These are phyloP conservation scores for Pleurotus eryngii DNA, from an alignment of 768 basidiomycete species.

Conservation along the genomic window DNA sequence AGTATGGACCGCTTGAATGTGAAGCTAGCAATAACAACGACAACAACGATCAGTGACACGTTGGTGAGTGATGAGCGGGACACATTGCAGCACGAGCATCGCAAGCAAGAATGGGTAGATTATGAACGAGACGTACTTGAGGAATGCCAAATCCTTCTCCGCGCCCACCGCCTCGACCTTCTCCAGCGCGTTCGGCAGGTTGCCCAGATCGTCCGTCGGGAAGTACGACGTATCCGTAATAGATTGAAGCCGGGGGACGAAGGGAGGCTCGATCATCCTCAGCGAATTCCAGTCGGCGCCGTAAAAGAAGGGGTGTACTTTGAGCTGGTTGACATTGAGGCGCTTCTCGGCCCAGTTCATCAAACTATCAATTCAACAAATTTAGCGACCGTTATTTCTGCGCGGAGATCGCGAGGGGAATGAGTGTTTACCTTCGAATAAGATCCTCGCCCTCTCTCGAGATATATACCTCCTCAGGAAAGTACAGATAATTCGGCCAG, in stretches of 20 bases:
- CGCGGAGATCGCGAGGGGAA: slow-evolving; percentile 10
- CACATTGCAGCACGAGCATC: no score
- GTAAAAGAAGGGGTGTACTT: slow-evolving; percentile 89
- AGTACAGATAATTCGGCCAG: slow-evolving; percentile 87
- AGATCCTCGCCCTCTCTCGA: slow-evolving; percentile 90
- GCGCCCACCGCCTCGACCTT: slow-evolving; percentile 58
- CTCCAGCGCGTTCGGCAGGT: slow-evolving; percentile 59
- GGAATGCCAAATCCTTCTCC: slow-evolving; percentile 67
- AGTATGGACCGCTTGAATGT: slow-evolving; percentile 72
- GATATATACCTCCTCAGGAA: slow-evolving; percentile 94
- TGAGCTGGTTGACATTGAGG: slow-evolving; percentile 81
- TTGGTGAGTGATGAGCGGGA: no score
- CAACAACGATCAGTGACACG: slow-evolving; percentile 7
- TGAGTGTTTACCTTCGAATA: slow-evolving; percentile 63
- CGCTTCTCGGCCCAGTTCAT: slow-evolving; percentile 81
- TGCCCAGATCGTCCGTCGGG: slow-evolving; percentile 89
- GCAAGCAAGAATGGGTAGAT: no score
- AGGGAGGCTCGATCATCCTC: slow-evolving; percentile 92
- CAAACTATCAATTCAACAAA: slow-evolving; percentile 46
- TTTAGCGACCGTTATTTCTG: not conserved
- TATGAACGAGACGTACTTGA: slow-evolving; percentile 41
- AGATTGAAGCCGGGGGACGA: slow-evolving; percentile 89
- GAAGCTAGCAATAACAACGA: slow-evolving; percentile 44
- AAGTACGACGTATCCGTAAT: slow-evolving; percentile 96
- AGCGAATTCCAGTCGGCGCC: slow-evolving; percentile 94